A percentile compares a stretch with the other conserved stretches of the same genome.
phyloP scores from a whole-genome alignment of 2,329 filamentous ascomycete species.

The Hypocrella siamensis region DNA sequence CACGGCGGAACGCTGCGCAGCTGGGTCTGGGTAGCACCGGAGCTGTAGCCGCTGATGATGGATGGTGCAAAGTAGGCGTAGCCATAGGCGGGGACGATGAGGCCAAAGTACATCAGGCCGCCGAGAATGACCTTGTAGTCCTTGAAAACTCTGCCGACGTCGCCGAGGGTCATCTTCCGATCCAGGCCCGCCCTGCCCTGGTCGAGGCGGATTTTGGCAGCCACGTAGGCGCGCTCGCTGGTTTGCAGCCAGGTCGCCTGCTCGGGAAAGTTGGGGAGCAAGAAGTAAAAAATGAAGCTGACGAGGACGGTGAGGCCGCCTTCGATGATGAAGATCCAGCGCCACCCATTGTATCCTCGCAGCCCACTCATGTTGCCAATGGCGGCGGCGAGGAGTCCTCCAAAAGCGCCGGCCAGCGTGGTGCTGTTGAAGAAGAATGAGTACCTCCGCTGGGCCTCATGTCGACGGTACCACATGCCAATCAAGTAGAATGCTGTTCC shows the following conservation, averaged over 20 bases:
- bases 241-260: slow-evolving; percentile 59
- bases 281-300: slow-evolving; percentile 46
- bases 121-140: slow-evolving; percentile 62
- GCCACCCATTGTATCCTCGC: slow-evolving; percentile 41
- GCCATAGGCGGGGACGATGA: slow-evolving; percentile 62
- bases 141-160: slow-evolving; percentile 49
- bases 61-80: slow-evolving; percentile 66
- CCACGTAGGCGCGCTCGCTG: slow-evolving; percentile 54
- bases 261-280: slow-evolving; percentile 45
- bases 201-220: slow-evolving; percentile 50
- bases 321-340: slow-evolving; percentile 49
- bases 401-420: slow-evolving; percentile 68
- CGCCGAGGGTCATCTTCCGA: slow-evolving; percentile 39
- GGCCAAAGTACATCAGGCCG: slow-evolving; percentile 67
- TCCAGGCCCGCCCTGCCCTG: slow-evolving; percentile 52
- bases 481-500: slow-evolving; percentile 46
- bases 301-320: slow-evolving; percentile 36
- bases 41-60: slow-evolving; percentile 54
- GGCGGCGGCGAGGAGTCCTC: slow-evolving; percentile 67
- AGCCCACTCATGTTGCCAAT: slow-evolving; percentile 65
- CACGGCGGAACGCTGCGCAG: slow-evolving; percentile 42
- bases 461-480: slow-evolving; percentile 79
- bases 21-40: slow-evolving; percentile 40
- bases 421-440: slow-evolving; percentile 86
- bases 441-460: slow-evolving; percentile 81